These are phyloP conservation scores for Crithidia thermophila DNA, from an alignment of 208 protist species.

Conservation along the genomic window DNA sequence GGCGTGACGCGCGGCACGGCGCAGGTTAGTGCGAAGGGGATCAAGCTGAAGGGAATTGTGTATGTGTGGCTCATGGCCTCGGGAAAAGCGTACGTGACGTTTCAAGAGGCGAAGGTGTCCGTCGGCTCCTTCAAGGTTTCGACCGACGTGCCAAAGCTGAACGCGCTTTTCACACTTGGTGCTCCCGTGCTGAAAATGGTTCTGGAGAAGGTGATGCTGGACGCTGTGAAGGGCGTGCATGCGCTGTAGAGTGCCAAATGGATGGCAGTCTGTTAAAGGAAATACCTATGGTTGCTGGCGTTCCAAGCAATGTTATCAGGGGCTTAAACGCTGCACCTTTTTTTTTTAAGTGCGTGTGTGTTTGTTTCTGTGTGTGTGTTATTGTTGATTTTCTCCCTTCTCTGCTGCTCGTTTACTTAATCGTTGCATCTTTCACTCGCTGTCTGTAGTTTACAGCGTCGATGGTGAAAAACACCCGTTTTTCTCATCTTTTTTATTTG, in stretches of 20 bases:
- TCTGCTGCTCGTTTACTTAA: too few relatives aligned
- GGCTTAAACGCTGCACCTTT: not conserved
- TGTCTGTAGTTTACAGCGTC: too few relatives aligned
- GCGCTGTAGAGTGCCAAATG: too few relatives aligned
- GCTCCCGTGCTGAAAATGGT: constrained; percentile 47
- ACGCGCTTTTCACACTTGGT: constrained; percentile 46
- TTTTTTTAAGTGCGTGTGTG: constrained; percentile 14
- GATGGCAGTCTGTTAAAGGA: too few relatives aligned
- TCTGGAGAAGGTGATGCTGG: constrained; percentile 33
- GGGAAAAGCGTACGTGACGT: constrained; percentile 15
- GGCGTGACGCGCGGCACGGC: constrained; percentile 36
- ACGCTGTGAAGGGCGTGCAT: constrained; percentile 17
- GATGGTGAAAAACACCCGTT: too few relatives aligned
- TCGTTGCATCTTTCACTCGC: too few relatives aligned
- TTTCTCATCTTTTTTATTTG: too few relatives aligned
- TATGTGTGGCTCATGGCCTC: constrained; percentile 31
- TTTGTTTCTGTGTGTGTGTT: not conserved
- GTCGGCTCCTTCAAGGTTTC: constrained; percentile 46
- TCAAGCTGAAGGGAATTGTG: constrained; percentile 21
- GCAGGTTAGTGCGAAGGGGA: constrained; percentile 20
- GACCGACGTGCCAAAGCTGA: constrained; percentile 50
- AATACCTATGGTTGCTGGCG: too few relatives aligned
- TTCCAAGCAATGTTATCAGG: constrained; percentile 13
- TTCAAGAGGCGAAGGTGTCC: constrained; percentile 39
- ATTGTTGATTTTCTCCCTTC: too few relatives aligned